These are phyloP conservation scores for Exophiala lecanii-corni DNA, from an alignment of 2,329 filamentous ascomycete species.

Conservation along the genomic window DNA sequence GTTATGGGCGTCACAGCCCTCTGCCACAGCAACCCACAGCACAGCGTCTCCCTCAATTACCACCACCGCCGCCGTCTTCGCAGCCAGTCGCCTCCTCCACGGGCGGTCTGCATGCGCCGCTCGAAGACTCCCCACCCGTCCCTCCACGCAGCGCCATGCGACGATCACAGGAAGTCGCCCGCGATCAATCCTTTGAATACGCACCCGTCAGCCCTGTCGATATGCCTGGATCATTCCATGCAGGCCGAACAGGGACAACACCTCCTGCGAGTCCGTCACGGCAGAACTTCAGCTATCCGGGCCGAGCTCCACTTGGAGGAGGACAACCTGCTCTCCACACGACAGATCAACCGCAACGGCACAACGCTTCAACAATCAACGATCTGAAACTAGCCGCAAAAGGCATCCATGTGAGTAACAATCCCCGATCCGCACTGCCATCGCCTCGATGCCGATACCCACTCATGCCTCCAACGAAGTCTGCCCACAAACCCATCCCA, in stretches of 20 bases:
- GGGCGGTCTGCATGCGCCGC: conserved; percentile 7
- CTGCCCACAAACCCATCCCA: too few species aligned
- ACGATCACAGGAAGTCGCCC: conserved; percentile 14
- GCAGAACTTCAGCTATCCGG: conserved; percentile 25
- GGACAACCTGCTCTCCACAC: conserved; percentile 7
- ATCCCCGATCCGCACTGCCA: too few species aligned
- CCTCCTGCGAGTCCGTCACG: conserved; percentile 16
- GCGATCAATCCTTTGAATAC: conserved; percentile 6
- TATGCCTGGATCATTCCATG: conserved; percentile 2
- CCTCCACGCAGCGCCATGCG: conserved; percentile 20
- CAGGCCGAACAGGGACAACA: conserved; percentile 11
- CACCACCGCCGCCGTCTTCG: too few species aligned
- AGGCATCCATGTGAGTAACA: conserved; percentile 23
- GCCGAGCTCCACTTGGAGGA: conserved; percentile 8
- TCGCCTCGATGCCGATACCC: too few species aligned
- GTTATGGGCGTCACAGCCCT: too few species aligned
- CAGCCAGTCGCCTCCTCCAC: too few species aligned
- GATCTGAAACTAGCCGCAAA: conserved; percentile 23
- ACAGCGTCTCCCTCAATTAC: neutral
- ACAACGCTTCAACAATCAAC: conserved; percentile 21
- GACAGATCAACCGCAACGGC: conserved; percentile 16
- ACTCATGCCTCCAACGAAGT: too few species aligned
- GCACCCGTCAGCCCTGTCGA: conserved; percentile 19
- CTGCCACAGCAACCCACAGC: neutral
- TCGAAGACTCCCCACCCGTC: conserved; percentile 14